Base-by-base conservation (phyloP, 179 eudicot species). In the Beta macrorhiza region DNA sequence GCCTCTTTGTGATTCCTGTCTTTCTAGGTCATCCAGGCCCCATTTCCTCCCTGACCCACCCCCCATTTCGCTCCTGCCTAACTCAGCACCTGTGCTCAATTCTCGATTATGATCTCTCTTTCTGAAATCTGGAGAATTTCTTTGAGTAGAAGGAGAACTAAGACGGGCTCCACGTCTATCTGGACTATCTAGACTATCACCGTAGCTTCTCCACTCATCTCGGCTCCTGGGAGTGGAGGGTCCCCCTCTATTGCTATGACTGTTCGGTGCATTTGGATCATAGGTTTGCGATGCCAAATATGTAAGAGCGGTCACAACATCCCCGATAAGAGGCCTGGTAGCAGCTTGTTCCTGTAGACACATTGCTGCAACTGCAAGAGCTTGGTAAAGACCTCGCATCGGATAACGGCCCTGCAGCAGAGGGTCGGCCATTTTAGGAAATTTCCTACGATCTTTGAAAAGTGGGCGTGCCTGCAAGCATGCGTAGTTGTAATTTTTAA, bases 281-380 rank as follows among this genome's bases (percentile, higher is more conserved):
- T 89, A 96, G 7, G 90, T 88, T 88, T 96, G 98, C 55, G 97
- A 96, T 19, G 99, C 98, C 83, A 96, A 84, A 76, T 94, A 94
- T 25, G 94, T 85, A 52, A 96, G 89, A 68, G 98, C 98, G 7
- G 99, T 96, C 65, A 96, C 99, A 13, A 96, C 98, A 55, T 96
- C 99, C 52, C 97, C 98, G 1, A 96, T 96, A 11, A 94, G 90
- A 80, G 99, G 99, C 70, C 99, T 82, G 16, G 98, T 96, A 58
- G 98, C 94, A 17, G 99, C 99, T 79, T 96, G 99, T 87, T 96
- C 99, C 78, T 96, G 99, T 78, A 96, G 86, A 82, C 99, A 96
- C 99, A 96, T 96, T 67, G 98, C 99, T 42, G 99, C 98, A 76
- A 96, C 99, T 1, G 99, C 99, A 78, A 96, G 92, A 44, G 99